These are phyloP conservation scores for Prototheca wickerhamii DNA, from an alignment of 163 green algal species.

Conservation along the genomic window DNA sequence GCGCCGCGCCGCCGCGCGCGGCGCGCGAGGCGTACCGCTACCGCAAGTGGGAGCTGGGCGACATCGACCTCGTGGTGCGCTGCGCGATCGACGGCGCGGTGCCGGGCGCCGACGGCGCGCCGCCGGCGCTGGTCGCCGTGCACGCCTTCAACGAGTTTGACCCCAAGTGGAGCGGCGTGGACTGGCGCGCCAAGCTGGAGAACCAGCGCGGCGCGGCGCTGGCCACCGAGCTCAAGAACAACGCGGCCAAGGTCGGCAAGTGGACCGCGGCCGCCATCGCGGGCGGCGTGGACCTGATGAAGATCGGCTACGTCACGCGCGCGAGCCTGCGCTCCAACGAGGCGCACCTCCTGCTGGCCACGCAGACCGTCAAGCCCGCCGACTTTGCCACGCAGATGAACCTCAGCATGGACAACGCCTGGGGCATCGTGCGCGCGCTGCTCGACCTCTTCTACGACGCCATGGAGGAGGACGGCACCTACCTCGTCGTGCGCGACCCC, in stretches of 20 bases:
- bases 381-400: conserved; percentile 94
- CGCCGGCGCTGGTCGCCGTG: conserved; percentile 66
- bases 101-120: conserved; percentile 52
- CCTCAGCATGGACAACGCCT: conserved; percentile 90
- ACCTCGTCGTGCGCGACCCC: conserved; percentile 92
- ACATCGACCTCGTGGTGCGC: conserved; percentile 74
- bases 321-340: conserved; percentile 59
- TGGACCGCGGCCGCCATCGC: conserved; percentile 90
- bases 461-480: conserved; percentile 65
- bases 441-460: conserved; percentile 62
- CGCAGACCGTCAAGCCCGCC: conserved; percentile 88
- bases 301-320: conserved; percentile 88
- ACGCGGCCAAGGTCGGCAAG: conserved; percentile 92
- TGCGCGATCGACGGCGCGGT: conserved; percentile 77
- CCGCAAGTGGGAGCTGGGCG: conserved; percentile 73
- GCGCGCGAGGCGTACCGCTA: conserved; percentile 42
- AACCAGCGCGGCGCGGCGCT: conserved; percentile 93
- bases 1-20: background rate
- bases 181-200: conserved; percentile 95
- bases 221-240: conserved; percentile 99
- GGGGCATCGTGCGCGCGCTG: conserved; percentile 83
- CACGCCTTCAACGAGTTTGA: conserved; percentile 95
- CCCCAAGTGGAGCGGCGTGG: conserved; percentile 62
- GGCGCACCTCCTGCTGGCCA: conserved; percentile 87
- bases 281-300: conserved; percentile 78